Conservation (phyloP, 305 asterid species). For the Euphrasia arctica region DNA sequence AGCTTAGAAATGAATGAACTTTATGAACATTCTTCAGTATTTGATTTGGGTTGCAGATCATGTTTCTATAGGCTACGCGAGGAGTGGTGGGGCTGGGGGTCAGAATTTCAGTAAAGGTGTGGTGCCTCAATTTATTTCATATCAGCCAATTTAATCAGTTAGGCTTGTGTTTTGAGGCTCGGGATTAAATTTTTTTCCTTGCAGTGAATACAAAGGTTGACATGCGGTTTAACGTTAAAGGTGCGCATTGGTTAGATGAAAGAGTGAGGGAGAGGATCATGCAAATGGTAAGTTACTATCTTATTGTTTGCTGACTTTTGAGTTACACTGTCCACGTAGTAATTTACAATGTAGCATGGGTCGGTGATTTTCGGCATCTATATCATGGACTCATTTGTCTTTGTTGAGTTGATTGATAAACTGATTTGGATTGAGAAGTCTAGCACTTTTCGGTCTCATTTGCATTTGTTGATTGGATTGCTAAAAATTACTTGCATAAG, state of each 20-base stretch:
- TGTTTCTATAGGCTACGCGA: slow-evolving; percentile 62
- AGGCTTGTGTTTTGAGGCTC: neutral
- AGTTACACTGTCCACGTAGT: neutral
- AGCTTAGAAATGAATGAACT: slow-evolving; percentile 9
- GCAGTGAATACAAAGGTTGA: slow-evolving; percentile 79
- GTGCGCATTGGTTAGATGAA: slow-evolving; percentile 66
- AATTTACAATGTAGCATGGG: neutral
- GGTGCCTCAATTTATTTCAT: slow-evolving; percentile 21
- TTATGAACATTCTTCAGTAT: slow-evolving; percentile 21
- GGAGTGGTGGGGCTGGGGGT: slow-evolving; percentile 87
- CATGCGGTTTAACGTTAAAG: slow-evolving; percentile 73
- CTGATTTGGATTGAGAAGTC: neutral
- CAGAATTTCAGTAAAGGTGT: slow-evolving; percentile 73
- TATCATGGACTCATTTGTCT: neutral
- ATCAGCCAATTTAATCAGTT: slow-evolving; percentile 7
- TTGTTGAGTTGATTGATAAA: neutral
- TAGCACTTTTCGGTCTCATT: neutral
- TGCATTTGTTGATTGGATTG: neutral
- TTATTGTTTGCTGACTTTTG: slow-evolving; percentile 15
- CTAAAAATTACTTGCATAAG: neutral
- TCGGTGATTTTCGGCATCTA: neutral
- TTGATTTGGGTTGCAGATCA: slow-evolving; percentile 48
- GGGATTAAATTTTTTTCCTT: slow-evolving; percentile 23
- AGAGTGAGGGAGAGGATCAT: slow-evolving; percentile 65
- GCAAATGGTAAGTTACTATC: slow-evolving; percentile 54